phyloP scores from a whole-genome alignment of 345 rosid species.

The Dipteronia dyeriana region DNA sequence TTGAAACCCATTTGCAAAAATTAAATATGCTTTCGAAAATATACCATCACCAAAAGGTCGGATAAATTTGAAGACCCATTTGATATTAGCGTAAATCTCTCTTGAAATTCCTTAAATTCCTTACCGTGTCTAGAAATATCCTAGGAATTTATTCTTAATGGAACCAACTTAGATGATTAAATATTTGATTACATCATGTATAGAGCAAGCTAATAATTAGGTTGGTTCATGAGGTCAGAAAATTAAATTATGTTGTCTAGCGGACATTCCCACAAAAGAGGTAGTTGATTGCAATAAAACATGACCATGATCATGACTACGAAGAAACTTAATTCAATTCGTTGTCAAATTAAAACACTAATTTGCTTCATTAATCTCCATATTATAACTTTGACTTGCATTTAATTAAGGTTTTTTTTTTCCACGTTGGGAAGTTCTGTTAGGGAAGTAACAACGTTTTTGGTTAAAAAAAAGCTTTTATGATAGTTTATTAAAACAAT shows the following conservation, averaged over 20 bases:
- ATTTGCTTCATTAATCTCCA: background rate
- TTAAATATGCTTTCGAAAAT: background rate
- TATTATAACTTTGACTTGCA: background rate
- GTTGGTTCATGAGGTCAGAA: background rate
- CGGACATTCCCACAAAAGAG: background rate
- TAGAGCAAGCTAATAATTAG: background rate
- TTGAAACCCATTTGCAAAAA: background rate
- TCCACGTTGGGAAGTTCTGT: background rate
- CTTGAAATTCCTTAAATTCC: too few species aligned
- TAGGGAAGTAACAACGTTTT: too few species aligned
- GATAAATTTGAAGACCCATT: background rate
- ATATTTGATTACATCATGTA: background rate
- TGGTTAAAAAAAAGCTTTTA: too few species aligned
- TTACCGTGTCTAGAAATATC: too few species aligned
- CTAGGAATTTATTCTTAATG: too few species aligned
- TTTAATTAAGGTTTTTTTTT: background rate
- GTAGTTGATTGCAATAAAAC: background rate
- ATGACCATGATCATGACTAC: conserved; percentile 9
- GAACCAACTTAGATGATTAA: background rate
- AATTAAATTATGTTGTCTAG: too few species aligned
- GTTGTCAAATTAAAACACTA: conserved; percentile 10
- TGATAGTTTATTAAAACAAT: background rate
- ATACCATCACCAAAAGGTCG: background rate
- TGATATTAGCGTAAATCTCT: too few species aligned
- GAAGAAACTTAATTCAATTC: conserved; percentile 2